Evolutionary conservation across 176 grass and related monocot genomes (phyloP).

Genomic region (Oropetium thomaeum): DNA sequence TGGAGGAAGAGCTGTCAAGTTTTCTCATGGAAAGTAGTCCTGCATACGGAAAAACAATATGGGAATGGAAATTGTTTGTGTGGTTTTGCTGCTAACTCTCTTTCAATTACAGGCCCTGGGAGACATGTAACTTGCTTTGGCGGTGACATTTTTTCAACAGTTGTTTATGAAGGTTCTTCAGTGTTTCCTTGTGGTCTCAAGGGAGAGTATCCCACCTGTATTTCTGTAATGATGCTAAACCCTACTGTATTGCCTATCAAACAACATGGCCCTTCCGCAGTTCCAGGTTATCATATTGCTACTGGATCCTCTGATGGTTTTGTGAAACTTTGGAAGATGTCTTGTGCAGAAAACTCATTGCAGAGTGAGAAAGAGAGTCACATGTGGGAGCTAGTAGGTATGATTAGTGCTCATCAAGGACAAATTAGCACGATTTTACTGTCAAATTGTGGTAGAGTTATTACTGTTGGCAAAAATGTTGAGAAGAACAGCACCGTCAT

Average conservation of each 20-base stretch:
- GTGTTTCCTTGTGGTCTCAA: slow-evolving; percentile 47
- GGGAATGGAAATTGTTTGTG: slow-evolving; percentile 31
- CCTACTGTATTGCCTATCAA: slow-evolving; percentile 50
- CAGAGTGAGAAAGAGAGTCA: slow-evolving; percentile 42
- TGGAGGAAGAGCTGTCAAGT: slow-evolving; percentile 64
- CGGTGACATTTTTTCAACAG: slow-evolving; percentile 47
- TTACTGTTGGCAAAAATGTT: slow-evolving; percentile 52
- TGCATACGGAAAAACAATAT: slow-evolving; percentile 47
- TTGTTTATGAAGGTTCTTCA: slow-evolving; percentile 52
- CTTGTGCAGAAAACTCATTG: slow-evolving; percentile 31
- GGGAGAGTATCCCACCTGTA: slow-evolving; percentile 54
- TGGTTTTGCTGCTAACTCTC: slow-evolving; percentile 37
- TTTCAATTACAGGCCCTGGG: slow-evolving; percentile 43
- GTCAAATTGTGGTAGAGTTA: slow-evolving; percentile 72
- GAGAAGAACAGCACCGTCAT: slow-evolving; percentile 39
- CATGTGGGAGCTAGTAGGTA: slow-evolving; percentile 75
- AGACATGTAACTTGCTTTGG: slow-evolving; percentile 46
- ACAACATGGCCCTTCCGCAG: slow-evolving; percentile 45
- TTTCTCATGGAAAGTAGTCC: slow-evolving; percentile 68
- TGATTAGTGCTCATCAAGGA: slow-evolving; percentile 57
- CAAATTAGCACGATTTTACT: slow-evolving; percentile 55
- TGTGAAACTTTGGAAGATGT: slow-evolving; percentile 78
- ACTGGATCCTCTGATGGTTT: slow-evolving; percentile 77
- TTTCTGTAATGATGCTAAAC: slow-evolving; percentile 48
- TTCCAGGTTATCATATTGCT: slow-evolving; percentile 68